Conservation (phyloP, 352 stramenopile species). For the Thraustotheca clavata region DNA sequence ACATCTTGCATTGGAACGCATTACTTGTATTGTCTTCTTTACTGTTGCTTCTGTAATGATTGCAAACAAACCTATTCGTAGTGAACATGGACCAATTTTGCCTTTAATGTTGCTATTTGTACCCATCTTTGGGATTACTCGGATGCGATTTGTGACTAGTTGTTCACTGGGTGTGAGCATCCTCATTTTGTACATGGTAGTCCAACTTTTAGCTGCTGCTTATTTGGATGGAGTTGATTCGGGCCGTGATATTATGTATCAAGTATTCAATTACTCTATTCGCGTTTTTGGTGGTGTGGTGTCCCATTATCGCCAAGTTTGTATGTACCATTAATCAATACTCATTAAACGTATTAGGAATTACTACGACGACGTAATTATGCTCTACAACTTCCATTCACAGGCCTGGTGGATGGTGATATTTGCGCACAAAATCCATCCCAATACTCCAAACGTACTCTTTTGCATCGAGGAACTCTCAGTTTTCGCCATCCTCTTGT, state of each 20-base stretch:
- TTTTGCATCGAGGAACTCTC: constrained; percentile 28
- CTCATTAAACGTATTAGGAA: constrained; percentile 12
- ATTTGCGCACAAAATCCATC: constrained; percentile 24
- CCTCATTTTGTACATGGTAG: constrained; percentile 22
- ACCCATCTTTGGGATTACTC: constrained; percentile 36
- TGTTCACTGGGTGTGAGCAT: constrained; percentile 25
- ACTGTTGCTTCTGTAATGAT: constrained; percentile 28
- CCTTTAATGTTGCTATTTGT: constrained; percentile 36
- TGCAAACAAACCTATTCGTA: constrained; percentile 29
- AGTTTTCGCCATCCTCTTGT: constrained; percentile 31
- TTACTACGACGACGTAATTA: constrained; percentile 33
- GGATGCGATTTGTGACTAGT: constrained; percentile 34
- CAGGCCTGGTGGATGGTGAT: constrained; percentile 16
- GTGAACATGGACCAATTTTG: constrained; percentile 28
- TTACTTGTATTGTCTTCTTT: constrained; percentile 27
- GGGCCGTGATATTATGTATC: constrained; percentile 29
- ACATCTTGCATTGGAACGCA: constrained; percentile 27
- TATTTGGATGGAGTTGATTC: constrained; percentile 26
- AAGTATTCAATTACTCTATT: constrained; percentile 36
- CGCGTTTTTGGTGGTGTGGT: constrained; percentile 30
- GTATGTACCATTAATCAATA: neutral
- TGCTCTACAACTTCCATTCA: constrained; percentile 31
- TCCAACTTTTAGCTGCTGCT: constrained; percentile 25
- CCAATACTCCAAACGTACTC: constrained; percentile 24
- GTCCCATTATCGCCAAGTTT: constrained; percentile 30